Evolutionary conservation across 2,329 filamentous ascomycete species (phyloP).

Genomic region (Pestalotiopsis sp.): DNA sequence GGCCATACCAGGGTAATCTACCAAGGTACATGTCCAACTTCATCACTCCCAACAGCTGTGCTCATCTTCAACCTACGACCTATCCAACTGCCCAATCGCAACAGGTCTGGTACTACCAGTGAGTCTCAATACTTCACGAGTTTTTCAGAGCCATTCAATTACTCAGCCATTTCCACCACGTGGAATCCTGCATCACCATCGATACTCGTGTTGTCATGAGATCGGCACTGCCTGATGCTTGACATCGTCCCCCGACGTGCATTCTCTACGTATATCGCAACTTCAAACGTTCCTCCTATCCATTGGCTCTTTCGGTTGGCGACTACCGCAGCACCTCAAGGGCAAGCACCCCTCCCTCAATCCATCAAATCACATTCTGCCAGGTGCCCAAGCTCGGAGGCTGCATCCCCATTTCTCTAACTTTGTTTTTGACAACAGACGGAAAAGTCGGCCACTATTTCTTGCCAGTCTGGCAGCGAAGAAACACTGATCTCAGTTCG

Average conservation of each 20-base stretch:
- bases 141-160: too few relatives aligned
- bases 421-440: not conserved
- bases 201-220: too few relatives aligned
- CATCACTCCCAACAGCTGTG: not conserved
- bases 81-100: too few relatives aligned
- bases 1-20: not conserved
- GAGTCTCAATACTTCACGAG: too few relatives aligned
- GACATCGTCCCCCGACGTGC: not conserved
- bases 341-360: not conserved
- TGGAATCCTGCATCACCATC: too few relatives aligned
- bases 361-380: not conserved
- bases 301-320: not conserved
- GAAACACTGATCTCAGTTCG: too few relatives aligned
- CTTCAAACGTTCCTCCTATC: not conserved
- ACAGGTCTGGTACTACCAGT: too few relatives aligned
- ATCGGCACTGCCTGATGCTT: not conserved
- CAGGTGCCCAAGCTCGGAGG: not conserved
- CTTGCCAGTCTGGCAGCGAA: too few relatives aligned
- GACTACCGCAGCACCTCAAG: not conserved
- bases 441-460: not conserved
- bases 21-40: not conserved
- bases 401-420: not conserved
- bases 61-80: too few relatives aligned
- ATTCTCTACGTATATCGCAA: not conserved
- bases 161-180: too few relatives aligned